Conservation (phyloP, 768 basidiomycete genomes). For the Tulasnella sp. region DNA sequence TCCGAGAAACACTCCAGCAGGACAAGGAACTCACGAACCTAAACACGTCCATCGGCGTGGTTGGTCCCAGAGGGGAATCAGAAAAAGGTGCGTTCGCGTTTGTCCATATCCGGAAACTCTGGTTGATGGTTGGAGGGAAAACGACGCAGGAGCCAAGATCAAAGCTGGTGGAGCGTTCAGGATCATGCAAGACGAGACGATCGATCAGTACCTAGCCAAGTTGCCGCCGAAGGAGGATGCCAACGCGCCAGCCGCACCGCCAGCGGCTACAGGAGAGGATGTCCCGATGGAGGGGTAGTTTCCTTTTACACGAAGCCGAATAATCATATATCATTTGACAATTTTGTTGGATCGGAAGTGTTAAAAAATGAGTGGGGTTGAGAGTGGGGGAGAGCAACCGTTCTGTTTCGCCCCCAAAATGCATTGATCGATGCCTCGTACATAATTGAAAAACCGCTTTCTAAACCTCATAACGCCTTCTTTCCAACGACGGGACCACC, state of each 20-base stretch:
- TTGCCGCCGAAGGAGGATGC: slow-evolving; percentile 62
- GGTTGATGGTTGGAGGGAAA: no score
- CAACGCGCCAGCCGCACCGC: slow-evolving; percentile 26
- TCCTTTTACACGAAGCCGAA: neutral
- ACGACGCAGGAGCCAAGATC: neutral
- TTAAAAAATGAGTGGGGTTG: no score
- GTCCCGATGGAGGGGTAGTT: slow-evolving; percentile 69
- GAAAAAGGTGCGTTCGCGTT: slow-evolving; percentile 36
- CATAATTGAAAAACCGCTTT: no score
- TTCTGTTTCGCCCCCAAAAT: no score
- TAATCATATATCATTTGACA: no score
- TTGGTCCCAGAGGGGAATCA: slow-evolving; percentile 58
- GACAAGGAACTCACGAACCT: slow-evolving; percentile 90
- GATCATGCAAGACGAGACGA: slow-evolving; percentile 73
- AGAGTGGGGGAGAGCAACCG: no score
- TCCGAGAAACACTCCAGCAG: slow-evolving; percentile 94
- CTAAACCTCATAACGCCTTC: neutral
- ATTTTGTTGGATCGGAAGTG: no score
- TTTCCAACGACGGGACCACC: neutral
- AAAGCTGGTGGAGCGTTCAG: slow-evolving; percentile 57
- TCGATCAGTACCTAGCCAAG: slow-evolving; percentile 62
- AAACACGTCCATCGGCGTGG: slow-evolving; percentile 92
- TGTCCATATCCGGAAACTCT: no score
- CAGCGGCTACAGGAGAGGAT: slow-evolving; percentile 51
- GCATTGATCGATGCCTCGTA: no score